Evolutionary conservation across 805 yeast species (phyloP).

Genomic region (Candida easanensis): DNA sequence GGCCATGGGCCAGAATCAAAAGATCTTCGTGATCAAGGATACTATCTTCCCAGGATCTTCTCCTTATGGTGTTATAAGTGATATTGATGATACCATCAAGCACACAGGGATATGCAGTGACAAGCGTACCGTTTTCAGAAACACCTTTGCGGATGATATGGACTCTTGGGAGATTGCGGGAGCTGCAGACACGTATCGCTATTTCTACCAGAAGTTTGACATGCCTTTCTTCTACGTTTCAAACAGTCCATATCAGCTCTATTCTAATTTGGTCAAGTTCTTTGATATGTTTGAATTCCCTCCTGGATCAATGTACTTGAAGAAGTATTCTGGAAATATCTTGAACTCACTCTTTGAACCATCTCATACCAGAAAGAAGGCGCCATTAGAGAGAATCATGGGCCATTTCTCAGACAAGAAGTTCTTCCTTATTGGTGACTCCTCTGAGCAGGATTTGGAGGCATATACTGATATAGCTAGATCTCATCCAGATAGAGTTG

Average conservation of each 20-base stretch:
- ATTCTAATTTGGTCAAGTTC: conserved; percentile 42
- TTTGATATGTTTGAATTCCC: conserved; percentile 61
- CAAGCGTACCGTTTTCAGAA: conserved; percentile 76
- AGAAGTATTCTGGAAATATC: conserved; percentile 81
- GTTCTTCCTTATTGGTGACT: conserved; percentile 88
- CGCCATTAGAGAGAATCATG: conserved; percentile 58
- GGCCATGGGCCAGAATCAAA: conserved; percentile 43
- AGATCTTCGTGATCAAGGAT: conserved; percentile 45
- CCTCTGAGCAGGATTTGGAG: conserved; percentile 94
- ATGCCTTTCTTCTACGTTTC: conserved; percentile 89
- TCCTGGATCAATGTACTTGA: conserved; percentile 77
- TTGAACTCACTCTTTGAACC: conserved; percentile 84
- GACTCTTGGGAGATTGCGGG: conserved; percentile 71
- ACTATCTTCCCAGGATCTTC: conserved; percentile 37
- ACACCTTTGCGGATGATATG: conserved; percentile 66
- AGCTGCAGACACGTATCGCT: conserved; percentile 67
- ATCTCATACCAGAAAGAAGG: conserved; percentile 74
- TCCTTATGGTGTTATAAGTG: conserved; percentile 79
- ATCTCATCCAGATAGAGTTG: conserved; percentile 56
- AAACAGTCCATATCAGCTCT: conserved; percentile 92
- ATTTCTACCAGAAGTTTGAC: conserved; percentile 39
- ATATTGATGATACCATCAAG: conserved; percentile 92
- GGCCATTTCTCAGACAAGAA: conserved; percentile 73
- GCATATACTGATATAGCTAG: conserved; percentile 76
- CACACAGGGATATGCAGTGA: conserved; percentile 89